These are phyloP conservation scores for Candida railenensis DNA, from an alignment of 805 yeast species.

Conservation along the genomic window DNA sequence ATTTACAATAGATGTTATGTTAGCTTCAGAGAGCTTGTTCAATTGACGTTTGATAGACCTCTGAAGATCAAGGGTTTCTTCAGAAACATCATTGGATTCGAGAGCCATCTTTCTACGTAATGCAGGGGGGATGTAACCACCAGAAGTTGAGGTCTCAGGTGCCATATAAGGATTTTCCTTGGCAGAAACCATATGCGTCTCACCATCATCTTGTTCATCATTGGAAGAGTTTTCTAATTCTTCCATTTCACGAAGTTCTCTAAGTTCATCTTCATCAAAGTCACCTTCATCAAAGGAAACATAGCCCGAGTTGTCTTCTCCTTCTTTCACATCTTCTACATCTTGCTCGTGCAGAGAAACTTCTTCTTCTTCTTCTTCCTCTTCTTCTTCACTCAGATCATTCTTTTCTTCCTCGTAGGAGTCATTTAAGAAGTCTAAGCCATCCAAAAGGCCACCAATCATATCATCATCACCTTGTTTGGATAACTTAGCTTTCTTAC, in stretches of 20 bases:
- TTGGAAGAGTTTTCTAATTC: slow-evolving; percentile 13
- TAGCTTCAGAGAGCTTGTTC: slow-evolving; percentile 88
- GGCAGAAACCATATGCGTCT: slow-evolving; percentile 8
- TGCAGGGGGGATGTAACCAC: slow-evolving; percentile 83
- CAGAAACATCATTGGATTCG: slow-evolving; percentile 33
- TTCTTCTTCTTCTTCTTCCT: slow-evolving; percentile 11
- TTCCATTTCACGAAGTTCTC: slow-evolving; percentile 37
- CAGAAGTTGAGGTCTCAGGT: slow-evolving; percentile 32
- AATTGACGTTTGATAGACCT: slow-evolving; percentile 77
- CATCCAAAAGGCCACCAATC: slow-evolving; percentile 80
- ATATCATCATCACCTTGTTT: slow-evolving; percentile 67
- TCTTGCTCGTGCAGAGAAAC: slow-evolving; percentile 4
- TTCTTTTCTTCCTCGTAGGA: slow-evolving; percentile 14
- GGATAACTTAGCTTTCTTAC: slow-evolving; percentile 44
- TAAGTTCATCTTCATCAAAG: slow-evolving; percentile 17
- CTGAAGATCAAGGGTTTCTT: slow-evolving; percentile 47
- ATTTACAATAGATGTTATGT: slow-evolving; percentile 64
- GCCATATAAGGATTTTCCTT: slow-evolving; percentile 78
- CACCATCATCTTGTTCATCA: slow-evolving; percentile 20
- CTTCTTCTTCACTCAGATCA: slow-evolving; percentile 8
- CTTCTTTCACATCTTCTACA: slow-evolving; percentile 8
- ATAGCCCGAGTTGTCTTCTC: background rate
- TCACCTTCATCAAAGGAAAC: slow-evolving; percentile 8
- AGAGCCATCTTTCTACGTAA: slow-evolving; percentile 55
- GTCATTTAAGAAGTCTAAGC: slow-evolving; percentile 44